Evolutionary conservation across 164 flowering plant species (phyloP), one percentile per base, ranked within the genome.

Genomic region (Liriodendron chinense): DNA sequence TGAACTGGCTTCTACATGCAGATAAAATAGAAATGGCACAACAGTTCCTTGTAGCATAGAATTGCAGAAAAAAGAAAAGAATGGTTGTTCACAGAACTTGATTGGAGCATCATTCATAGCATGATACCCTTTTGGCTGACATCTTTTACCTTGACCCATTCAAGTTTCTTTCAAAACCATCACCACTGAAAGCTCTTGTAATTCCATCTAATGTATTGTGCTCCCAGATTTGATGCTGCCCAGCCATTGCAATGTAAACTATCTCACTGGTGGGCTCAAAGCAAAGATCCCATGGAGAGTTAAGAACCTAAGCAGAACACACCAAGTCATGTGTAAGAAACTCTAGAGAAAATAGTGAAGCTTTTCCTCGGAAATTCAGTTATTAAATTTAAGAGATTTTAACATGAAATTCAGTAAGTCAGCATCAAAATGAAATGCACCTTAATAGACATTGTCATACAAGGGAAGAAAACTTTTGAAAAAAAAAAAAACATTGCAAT

Each of bases 231-330:
- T 96, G 99, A 85, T 96, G 99, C 78, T 93, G 97, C 69, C 99
- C 99, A 74, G 99, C 96, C 99, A 96, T 91, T 72, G 99, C 99
- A 77, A 96, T 90, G 84, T 90, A 96, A 74, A 93, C 88, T 69
- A 82, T 86, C 81, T 91, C 94, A 73, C 76, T 87, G 24, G 79
- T 79, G 8, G 94, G 84, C 24, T 92, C 90, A 86, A 85, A 91
- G 85, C 96, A 92, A 74, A 92, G 90, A 88, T 96, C 99, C 99
- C 99, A 96, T 14, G 99, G 99, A 77, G 99, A 96, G 80, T 96
- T 96, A 65, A 96, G 96, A 56, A 93, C 90, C 99, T 96, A 89
- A 20, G 66, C 1, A 62, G 28, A 71, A 57, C 16, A 48, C 13
- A 56, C 18, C 10, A 18, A 22, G 20, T 34, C 7, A 16, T 50